Evolutionary conservation across 2,329 filamentous ascomycete genomes (phyloP).

Genomic region (Exophiala sp.): DNA sequence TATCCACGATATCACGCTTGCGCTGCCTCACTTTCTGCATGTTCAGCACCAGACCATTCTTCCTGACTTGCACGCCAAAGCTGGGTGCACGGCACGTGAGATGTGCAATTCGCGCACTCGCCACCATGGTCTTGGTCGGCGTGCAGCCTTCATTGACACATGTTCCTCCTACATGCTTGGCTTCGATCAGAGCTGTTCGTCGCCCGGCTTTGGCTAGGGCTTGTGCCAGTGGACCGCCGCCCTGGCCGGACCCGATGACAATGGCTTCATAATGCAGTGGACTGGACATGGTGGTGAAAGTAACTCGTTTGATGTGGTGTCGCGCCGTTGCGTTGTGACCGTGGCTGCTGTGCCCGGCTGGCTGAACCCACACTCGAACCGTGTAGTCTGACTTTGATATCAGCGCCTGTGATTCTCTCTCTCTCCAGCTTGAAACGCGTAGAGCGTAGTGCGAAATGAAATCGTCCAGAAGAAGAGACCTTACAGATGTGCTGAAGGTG

Average conservation of each 20-base stretch:
- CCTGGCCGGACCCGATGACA: conserved; percentile 51
- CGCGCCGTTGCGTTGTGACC: no score
- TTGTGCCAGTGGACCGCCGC: conserved; percentile 46
- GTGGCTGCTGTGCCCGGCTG: no score
- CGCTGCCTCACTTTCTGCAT: conserved; percentile 48
- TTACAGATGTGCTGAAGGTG: no score
- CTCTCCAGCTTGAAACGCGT: no score
- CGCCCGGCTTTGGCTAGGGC: conserved; percentile 44
- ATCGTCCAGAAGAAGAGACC: no score
- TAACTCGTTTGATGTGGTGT: no score
- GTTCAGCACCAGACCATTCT: conserved; percentile 37
- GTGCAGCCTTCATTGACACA: conserved; percentile 54
- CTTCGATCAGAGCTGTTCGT: conserved; percentile 46
- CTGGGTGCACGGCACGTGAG: conserved; percentile 39
- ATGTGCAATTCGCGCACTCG: conserved; percentile 48
- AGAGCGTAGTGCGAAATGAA: no score
- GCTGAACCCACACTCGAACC: no score
- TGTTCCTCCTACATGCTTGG: conserved; percentile 46
- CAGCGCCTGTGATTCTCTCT: no score
- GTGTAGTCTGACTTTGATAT: no score
- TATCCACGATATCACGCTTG: conserved; percentile 50
- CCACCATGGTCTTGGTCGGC: conserved; percentile 54
- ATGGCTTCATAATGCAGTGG: conserved; percentile 37
- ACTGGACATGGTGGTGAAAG: conserved; percentile 8
- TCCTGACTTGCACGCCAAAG: conserved; percentile 42